Evolutionary conservation across 2,329 filamentous ascomycete genomes (phyloP).

Genomic region (Penicillium sclerotigenum): DNA sequence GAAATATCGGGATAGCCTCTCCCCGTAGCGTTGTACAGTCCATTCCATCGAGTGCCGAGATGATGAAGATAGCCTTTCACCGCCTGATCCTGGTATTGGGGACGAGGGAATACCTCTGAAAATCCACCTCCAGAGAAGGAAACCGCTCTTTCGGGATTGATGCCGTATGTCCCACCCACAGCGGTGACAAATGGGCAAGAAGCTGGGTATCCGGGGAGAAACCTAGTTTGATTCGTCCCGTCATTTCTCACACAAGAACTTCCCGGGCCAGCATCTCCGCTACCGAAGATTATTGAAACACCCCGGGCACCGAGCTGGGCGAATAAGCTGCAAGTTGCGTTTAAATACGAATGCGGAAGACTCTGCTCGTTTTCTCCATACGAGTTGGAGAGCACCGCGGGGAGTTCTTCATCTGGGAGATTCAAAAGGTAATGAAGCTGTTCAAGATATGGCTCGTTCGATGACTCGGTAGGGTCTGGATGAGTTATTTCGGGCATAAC

Average conservation of each 20-base stretch:
- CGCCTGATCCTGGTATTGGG: constrained; percentile 46
- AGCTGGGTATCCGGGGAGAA: constrained; percentile 55
- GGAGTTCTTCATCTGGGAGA: constrained; percentile 54
- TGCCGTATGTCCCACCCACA: constrained; percentile 57
- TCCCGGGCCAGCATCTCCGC: constrained; percentile 62
- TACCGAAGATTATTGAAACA: constrained; percentile 63
- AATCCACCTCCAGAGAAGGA: constrained; percentile 55
- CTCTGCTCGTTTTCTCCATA: constrained; percentile 67
- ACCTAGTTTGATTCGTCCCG: constrained; percentile 50
- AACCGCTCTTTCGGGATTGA: constrained; percentile 53
- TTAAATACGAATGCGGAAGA: constrained; percentile 58
- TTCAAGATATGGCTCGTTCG: constrained; percentile 65
- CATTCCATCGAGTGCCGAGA: constrained; percentile 44
- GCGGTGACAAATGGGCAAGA: constrained; percentile 62
- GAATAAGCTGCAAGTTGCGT: constrained; percentile 60
- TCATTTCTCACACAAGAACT: constrained; percentile 55
- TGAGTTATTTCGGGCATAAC: constrained; percentile 50
- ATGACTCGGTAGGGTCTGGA: constrained; percentile 41
- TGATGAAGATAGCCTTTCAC: constrained; percentile 45
- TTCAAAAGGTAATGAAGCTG: constrained; percentile 60
- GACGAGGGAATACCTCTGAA: constrained; percentile 48
- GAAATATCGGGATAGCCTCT: constrained; percentile 62
- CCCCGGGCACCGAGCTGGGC: constrained; percentile 64
- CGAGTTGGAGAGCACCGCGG: constrained; percentile 64
- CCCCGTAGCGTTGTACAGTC: constrained; percentile 51